Percentiles rank a stretch among this genome's conserved stretches.
phyloP scores from a whole-genome alignment of 2,329 filamentous ascomycete species.

The Annulohypoxylon truncatum region DNA sequence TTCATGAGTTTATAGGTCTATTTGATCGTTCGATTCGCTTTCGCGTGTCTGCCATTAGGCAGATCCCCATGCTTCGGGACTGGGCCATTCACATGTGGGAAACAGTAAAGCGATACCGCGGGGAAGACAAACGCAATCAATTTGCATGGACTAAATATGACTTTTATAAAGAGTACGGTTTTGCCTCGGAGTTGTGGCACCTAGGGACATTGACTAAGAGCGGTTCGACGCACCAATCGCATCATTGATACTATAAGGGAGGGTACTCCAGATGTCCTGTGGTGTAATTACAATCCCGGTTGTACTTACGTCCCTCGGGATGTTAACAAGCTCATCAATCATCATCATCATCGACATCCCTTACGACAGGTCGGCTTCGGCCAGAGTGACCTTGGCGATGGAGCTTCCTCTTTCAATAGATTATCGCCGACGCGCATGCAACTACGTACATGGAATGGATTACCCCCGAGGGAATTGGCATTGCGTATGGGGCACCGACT shows the following conservation, averaged over 20 bases:
- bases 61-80: constrained; percentile 1
- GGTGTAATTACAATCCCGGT: too few relatives aligned
- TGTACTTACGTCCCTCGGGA: too few relatives aligned
- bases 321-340: too few relatives aligned
- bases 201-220: constrained; percentile 13
- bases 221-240: constrained; percentile 9
- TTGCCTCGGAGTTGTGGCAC: constrained; percentile 1
- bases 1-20: constrained; percentile 6
- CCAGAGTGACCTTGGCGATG: neutral
- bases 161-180: constrained; percentile 5
- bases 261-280: too few relatives aligned
- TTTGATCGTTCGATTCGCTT: constrained; percentile 12
- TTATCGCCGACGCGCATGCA: neutral
- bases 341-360: neutral
- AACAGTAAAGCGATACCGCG: neutral
- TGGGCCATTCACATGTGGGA: constrained; percentile 1
- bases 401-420: neutral
- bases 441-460: neutral
- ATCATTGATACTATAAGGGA: constrained; percentile 10
- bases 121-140: neutral
- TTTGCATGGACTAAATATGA: neutral
- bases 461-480: too few relatives aligned
- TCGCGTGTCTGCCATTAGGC: constrained; percentile 5
- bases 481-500: too few relatives aligned
- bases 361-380: neutral